Base-by-base conservation (phyloP, 78 protist genomes). In the Emiliania huxleyi region DNA sequence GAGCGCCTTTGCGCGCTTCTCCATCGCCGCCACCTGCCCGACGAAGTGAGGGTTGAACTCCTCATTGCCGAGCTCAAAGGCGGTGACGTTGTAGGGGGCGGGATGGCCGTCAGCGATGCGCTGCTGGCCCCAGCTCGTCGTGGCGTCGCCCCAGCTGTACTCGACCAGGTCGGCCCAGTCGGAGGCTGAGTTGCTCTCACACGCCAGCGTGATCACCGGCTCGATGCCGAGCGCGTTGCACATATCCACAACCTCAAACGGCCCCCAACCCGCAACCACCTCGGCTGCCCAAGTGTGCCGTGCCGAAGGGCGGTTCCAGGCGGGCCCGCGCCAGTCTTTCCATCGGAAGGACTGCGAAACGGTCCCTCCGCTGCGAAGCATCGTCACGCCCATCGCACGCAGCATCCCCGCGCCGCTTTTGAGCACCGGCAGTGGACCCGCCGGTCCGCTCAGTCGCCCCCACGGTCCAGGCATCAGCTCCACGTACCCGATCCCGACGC, bases 1-100 rank as follows among this genome's bases (percentile, higher is more conserved):
- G 33, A 73, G 33, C 83, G 2, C 15, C 42, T 73, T 37, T 6
- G 83, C 83, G 44, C 42, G 37, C 18, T 29, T 8, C 83, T 73
- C 83, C 83, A 73, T 73, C 83, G 83, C 83, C 40, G 83, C 83
- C 12, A 73, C 83, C 42, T 73, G 83, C 83, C n/a, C 83, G 83
- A 73, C 44, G 42, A 35, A 73, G 43, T 0, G 22, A 18, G 44
- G 37, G 43, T 73, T 73, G 83, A 33, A 73, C 42, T 73, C 33
- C 83, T 73, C 83, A 18, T 73, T 73, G 37, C 83, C 83, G 44
- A 73, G 42, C 83, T 73, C 83, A 5, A 73, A 5, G 21, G 6
- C 4, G 3, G 40, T 2, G 15, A 73, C 33, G 3, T 37, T 29
- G 42, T 73, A 73, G 1, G 83, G 83, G 19, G 15, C 43, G 19